phyloP scores from a whole-genome alignment of 768 basidiomycete species.

The Nidularia pulvinata region DNA sequence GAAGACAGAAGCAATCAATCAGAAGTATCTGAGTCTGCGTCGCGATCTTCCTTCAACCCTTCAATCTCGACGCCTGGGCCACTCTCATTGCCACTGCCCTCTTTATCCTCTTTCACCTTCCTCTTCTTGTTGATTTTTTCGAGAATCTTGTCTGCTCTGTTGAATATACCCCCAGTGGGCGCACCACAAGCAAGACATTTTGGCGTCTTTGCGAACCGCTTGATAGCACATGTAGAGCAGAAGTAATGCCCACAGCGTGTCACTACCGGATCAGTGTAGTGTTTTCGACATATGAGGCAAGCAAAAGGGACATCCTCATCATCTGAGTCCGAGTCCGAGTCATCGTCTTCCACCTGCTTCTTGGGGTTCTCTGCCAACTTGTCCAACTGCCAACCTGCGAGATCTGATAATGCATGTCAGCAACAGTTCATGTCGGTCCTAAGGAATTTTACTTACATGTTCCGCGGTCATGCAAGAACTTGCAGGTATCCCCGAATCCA shows the following conservation, averaged over 20 bases:
- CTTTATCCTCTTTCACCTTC: constrained; percentile 54
- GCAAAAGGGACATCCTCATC: constrained; percentile 96
- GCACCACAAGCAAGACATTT: constrained; percentile 96
- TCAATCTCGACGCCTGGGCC: constrained; percentile 56
- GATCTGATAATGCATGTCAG: constrained; percentile 47
- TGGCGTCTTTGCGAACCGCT: constrained; percentile 90
- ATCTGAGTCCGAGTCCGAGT: constrained; percentile 61
- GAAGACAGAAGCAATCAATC: constrained; percentile 10
- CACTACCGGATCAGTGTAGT: constrained; percentile 93
- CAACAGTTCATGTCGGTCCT: constrained; percentile 2
- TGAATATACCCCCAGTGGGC: constrained; percentile 95
- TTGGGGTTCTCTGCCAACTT: constrained; percentile 81
- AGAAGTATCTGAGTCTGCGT: constrained; percentile 32
- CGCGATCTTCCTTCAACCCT: constrained; percentile 39
- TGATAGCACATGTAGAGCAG: constrained; percentile 94
- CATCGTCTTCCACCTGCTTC: constrained; percentile 55
- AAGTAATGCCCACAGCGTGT: constrained; percentile 98
- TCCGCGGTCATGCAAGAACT: constrained; percentile 98
- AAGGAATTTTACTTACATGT: constrained; percentile 61
- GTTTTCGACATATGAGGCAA: constrained; percentile 95
- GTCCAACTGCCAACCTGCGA: constrained; percentile 99
- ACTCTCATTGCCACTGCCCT: constrained; percentile 33
- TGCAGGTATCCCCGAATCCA: constrained; percentile 98
- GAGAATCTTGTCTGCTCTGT: constrained; percentile 91
- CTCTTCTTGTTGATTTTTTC: constrained; percentile 81